Conservation (phyloP, 257 asterid genomes). For the Nicotiana benthamiana region DNA sequence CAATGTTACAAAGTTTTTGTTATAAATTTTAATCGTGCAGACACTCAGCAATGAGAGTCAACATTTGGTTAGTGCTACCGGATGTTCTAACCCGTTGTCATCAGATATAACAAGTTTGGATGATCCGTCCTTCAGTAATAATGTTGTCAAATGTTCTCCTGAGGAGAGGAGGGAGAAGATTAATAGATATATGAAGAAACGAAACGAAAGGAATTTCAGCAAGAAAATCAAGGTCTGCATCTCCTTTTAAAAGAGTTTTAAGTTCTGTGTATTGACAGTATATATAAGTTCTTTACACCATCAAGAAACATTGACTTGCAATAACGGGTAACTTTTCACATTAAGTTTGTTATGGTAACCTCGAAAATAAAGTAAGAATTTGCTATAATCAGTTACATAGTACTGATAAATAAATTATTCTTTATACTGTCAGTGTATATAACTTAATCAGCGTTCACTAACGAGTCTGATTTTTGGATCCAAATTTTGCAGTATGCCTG, state of each 20-base stretch:
- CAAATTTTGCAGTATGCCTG: slow-evolving; percentile 66
- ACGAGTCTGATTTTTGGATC: background rate
- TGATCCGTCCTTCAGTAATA: slow-evolving; percentile 38
- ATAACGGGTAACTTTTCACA: too few relatives aligned
- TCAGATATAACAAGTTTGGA: slow-evolving; percentile 74
- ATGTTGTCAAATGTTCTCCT: slow-evolving; percentile 63
- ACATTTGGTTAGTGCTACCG: slow-evolving; percentile 46
- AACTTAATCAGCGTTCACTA: background rate
- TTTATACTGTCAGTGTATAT: background rate
- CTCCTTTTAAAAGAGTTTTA: background rate
- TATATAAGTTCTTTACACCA: too few relatives aligned
- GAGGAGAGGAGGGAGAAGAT: slow-evolving; percentile 90
- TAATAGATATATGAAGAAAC: slow-evolving; percentile 72
- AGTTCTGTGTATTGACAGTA: too few relatives aligned
- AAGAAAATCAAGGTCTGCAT: slow-evolving; percentile 83
- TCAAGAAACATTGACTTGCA: too few relatives aligned
- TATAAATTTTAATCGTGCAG: slow-evolving; percentile 11
- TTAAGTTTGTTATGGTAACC: background rate
- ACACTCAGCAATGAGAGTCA: slow-evolving; percentile 59
- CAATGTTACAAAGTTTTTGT: background rate
- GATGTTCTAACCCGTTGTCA: slow-evolving; percentile 45
- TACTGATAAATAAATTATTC: background rate
- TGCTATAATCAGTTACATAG: background rate
- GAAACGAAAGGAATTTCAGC: slow-evolving; percentile 87
- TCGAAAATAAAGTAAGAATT: background rate